phyloP scores from a whole-genome alignment of 495 filamentous ascomycete genomes.

The Umbilicaria muhlenbergii region DNA sequence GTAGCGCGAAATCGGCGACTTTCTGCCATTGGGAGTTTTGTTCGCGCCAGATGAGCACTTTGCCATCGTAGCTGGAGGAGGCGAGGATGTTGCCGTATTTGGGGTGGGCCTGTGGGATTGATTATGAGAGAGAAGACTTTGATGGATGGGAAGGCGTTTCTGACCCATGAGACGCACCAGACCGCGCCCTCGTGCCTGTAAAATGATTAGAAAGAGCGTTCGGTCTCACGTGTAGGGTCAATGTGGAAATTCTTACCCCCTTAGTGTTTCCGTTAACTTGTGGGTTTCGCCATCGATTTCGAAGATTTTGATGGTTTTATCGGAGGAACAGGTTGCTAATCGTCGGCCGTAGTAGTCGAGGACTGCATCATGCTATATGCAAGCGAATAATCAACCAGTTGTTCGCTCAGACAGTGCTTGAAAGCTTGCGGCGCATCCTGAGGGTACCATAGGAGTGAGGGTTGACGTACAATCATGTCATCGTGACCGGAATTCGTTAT shows the following conservation, averaged over 20 bases:
- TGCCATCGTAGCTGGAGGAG: slow-evolving; percentile 87
- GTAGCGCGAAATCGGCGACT: slow-evolving; percentile 78
- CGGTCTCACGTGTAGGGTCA: not conserved
- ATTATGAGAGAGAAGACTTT: slow-evolving; percentile 1
- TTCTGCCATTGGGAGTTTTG: slow-evolving; percentile 54
- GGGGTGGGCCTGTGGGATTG: slow-evolving; percentile 55
- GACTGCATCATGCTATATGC: slow-evolving; percentile 76
- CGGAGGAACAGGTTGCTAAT: slow-evolving; percentile 92
- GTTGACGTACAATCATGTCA: slow-evolving; percentile 90
- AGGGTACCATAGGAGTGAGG: slow-evolving; percentile 3
- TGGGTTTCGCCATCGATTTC: slow-evolving; percentile 93
- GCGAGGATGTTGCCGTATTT: slow-evolving; percentile 98
- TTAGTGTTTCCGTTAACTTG: slow-evolving; percentile 78
- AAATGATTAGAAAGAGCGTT: not conserved
- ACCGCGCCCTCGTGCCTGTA: slow-evolving; percentile 84
- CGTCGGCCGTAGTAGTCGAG: slow-evolving; percentile 97
- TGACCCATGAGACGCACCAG: slow-evolving; percentile 87
- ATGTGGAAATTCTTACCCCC: slow-evolving; percentile 48
- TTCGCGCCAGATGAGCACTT: slow-evolving; percentile 97
- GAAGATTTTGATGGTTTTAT: slow-evolving; percentile 98
- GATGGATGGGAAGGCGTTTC: slow-evolving; percentile 11
- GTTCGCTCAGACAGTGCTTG: not conserved
- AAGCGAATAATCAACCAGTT: not conserved
- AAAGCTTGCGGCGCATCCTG: not conserved
- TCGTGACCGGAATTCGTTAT: slow-evolving; percentile 89